Base-by-base conservation (phyloP, 352 stramenopile species). In the Pythium pyrilobum region DNA sequence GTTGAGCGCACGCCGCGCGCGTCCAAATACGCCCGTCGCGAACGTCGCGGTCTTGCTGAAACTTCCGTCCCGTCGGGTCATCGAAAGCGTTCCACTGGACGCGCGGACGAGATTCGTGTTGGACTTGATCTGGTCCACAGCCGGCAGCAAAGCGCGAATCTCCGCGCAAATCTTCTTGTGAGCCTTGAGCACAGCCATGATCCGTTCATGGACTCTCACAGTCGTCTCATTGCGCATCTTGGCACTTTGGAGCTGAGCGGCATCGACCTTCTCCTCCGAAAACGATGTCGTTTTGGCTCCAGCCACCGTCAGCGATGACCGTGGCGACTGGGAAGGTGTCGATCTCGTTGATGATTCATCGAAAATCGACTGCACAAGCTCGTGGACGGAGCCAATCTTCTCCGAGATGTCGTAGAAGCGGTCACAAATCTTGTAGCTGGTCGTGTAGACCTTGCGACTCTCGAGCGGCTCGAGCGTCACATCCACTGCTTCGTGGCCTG, bases 101-200 rank as follows among this genome's bases (percentile, higher is more conserved):
- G 28, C 39, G 1, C 38, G 44, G 2, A 21, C 29, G 0, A n/a
- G 3, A 13, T 39, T 50, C 2, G 13, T 16, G 10, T 37, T 23
- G 7, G 40, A 20, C 38, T 60, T 66, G 12, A 33, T 24, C 7
- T 46, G 29, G 4, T 61, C 45, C 6, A 40, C 28, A 4, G 25
- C 23, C 27, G 58, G 32, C 11, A 60, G 21, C 45, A 66, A 23
- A 12, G 28, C 60, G n/a, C 59, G 66, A 5, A 75, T 62, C 20
- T 78, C 69, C 0, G 59, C 47, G 41, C 72, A 71, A 9, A 81
- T 50, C 10, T 62, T 59, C 9, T 64, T 71, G 58, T 85, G 71
- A 0, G 73, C 33, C 50, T 74, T 74, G 8, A 75, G 61, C 25
- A 78, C 53, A 0, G 36, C 51, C 34, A 64, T 72, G 27, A 81